Evolutionary conservation across 2,329 filamentous ascomycete genomes (phyloP).

Genomic region (Trichoderma oligosporum): DNA sequence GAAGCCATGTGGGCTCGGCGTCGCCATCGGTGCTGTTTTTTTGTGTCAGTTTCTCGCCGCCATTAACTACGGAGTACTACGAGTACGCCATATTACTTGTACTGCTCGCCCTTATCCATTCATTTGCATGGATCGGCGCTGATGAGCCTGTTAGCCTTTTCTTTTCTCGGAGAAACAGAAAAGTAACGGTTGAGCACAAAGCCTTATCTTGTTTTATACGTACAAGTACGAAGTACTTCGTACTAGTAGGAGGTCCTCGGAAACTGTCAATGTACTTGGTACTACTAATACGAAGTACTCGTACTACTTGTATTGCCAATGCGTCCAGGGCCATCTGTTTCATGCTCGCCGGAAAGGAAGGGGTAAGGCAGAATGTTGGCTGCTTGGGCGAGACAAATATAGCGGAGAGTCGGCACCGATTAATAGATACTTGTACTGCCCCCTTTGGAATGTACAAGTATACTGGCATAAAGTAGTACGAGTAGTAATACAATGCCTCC

Average conservation of each 20-base stretch:
- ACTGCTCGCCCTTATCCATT: no score
- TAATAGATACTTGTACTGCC: not conserved
- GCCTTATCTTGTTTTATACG: no score
- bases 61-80: no score
- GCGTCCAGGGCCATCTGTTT: slow-evolving; percentile 7
- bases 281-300: no score
- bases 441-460: not conserved
- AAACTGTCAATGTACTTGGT: no score
- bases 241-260: no score
- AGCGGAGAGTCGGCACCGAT: not conserved
- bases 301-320: no score
- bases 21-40: not conserved
- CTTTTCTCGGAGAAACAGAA: not conserved
- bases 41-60: not conserved
- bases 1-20: slow-evolving; percentile 1
- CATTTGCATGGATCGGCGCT: not conserved
- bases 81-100: no score
- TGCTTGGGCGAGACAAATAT: not conserved
- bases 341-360: slow-evolving; percentile 11
- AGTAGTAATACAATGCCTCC: no score
- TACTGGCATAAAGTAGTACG: no score
- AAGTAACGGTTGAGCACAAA: not conserved
- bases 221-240: no score
- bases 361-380: not conserved
- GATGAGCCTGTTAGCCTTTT: slow-evolving; percentile 10